These are phyloP conservation scores for Aspergillus kassunensis DNA, from an alignment of 495 filamentous ascomycete genomes.

Conservation along the genomic window DNA sequence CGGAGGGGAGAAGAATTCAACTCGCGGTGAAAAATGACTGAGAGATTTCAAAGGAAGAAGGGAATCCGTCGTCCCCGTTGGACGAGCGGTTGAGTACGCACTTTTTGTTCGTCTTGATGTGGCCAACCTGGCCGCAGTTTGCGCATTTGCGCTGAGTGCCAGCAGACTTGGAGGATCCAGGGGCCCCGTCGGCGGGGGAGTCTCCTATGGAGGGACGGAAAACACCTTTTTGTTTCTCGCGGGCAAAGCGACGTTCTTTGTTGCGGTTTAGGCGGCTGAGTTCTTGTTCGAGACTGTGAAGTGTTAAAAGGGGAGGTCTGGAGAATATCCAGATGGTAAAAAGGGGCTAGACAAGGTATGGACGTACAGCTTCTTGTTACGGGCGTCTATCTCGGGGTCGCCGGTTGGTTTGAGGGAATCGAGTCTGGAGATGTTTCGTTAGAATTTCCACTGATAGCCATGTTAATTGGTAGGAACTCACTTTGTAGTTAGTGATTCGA, in stretches of 20 bases:
- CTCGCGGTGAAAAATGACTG: slow-evolving; percentile 1
- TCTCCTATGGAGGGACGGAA: slow-evolving; percentile 36
- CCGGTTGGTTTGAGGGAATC: slow-evolving; percentile 67
- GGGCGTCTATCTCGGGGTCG: slow-evolving; percentile 64
- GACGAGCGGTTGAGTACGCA: slow-evolving; percentile 33
- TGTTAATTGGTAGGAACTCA: slow-evolving; percentile 45
- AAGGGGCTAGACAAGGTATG: slow-evolving; percentile 1
- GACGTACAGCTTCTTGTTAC: slow-evolving; percentile 51
- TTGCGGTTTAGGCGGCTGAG: slow-evolving; percentile 80
- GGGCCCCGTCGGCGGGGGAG: slow-evolving; percentile 38
- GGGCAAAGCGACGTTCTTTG: slow-evolving; percentile 82
- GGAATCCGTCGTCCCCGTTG: not conserved
- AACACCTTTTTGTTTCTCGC: slow-evolving; percentile 80
- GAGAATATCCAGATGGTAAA: not conserved
- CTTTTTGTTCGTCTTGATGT: slow-evolving; percentile 99
- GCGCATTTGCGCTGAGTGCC: slow-evolving; percentile 91
- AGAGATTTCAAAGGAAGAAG: slow-evolving; percentile 12
- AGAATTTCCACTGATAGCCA: too few species aligned
- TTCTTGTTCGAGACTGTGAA: slow-evolving; percentile 65
- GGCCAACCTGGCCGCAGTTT: slow-evolving; percentile 90
- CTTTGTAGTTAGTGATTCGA: slow-evolving; percentile 65
- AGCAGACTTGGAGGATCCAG: slow-evolving; percentile 47
- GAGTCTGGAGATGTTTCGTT: slow-evolving; percentile 34
- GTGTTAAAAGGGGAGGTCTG: not conserved
- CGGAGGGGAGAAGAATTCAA: not conserved